phyloP scores from a whole-genome alignment of 306 rosid species.

The Acacia acuminata region DNA sequence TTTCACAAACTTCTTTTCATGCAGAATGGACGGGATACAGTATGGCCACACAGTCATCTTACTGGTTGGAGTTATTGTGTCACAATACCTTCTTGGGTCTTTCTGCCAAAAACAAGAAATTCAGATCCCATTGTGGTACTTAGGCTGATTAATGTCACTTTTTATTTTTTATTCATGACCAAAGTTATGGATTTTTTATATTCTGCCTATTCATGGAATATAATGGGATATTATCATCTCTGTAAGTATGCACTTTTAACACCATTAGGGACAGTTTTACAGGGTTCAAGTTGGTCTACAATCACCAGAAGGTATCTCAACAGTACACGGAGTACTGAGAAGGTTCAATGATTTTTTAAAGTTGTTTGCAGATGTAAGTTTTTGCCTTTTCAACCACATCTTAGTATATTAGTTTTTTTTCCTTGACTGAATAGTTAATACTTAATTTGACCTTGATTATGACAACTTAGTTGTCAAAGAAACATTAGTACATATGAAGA shows the following conservation, averaged over 20 bases:
- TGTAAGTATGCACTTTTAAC: constrained; percentile 52
- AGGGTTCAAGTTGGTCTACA: constrained; percentile 97
- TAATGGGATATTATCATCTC: constrained; percentile 20
- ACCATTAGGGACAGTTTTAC: constrained; percentile 89
- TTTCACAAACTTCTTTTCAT: constrained; percentile 31
- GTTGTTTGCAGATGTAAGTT: constrained; percentile 80
- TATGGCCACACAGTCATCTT: constrained; percentile 89
- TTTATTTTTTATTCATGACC: constrained; percentile 38
- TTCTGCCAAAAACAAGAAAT: constrained; percentile 78
- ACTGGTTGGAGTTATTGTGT: constrained; percentile 91
- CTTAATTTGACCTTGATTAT: constrained; percentile 9
- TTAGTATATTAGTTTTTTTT: neutral
- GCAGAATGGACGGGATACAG: constrained; percentile 80
- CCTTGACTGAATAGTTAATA: neutral
- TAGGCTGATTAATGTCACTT: constrained; percentile 43
- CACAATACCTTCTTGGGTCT: constrained; percentile 77
- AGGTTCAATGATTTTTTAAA: constrained; percentile 95
- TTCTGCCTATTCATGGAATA: constrained; percentile 18
- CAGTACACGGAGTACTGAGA: constrained; percentile 66
- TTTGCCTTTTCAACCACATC: constrained; percentile 21
- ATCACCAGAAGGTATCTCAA: constrained; percentile 84
- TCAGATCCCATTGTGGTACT: constrained; percentile 89
- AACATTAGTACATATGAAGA: constrained; percentile 12
- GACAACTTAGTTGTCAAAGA: neutral
- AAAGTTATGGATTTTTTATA: constrained; percentile 29